Base-by-base conservation (phyloP, 345 rosid species). In the Euclidium syriacum region DNA sequence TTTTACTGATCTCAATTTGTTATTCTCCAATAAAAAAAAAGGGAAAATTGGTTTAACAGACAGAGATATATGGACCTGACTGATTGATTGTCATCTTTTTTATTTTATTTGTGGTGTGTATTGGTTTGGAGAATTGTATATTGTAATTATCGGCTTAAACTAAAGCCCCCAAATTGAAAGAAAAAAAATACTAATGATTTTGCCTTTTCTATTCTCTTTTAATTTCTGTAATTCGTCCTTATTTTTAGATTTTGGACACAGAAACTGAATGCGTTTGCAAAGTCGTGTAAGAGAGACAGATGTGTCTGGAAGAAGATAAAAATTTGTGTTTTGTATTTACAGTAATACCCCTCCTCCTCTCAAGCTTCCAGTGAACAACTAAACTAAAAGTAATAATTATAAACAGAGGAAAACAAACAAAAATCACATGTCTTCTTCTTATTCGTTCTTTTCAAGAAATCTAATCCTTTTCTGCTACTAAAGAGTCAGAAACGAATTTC, bases 11-110 rank as follows among this genome's bases (percentile, higher is more conserved):
- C 52, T 26, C 52, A 29, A 76, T 83, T 79, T 75, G 43, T 80
- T 85, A 57, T 74, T 83, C 52, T 62, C 62, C 58, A 61, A 63
- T 71, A 76, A 81, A 19, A 41, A 41, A 76, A 81, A 19, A 41
- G 32, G 50, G 27, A 33, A 40, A 38, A 71, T 71, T 63, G 70
- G 70, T 53, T 62, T 68, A 42, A 51, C 61, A 59, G 51, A 59
- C 43, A 6, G 23, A 40, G 3, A 35, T 41, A 39, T 34, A 60
- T 23, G 49, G 18, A 52, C 54, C 62, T 61, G 49, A 61, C 68
- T 62, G 57, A 53, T 62, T 68, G 66, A 58, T 23, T 32, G 17
- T 46, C 4, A n/a, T 54, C 27, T 55, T 10, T 19, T 38, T 48
- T 4, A 36, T 33, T 49, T 10, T 29, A 34, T n/a, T 16, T 40